A percentile compares a stretch with the other conserved stretches of the same genome.
These are phyloP conservation scores for Colletotrichum sojae DNA, from an alignment of 2,329 filamentous ascomycete genomes.

Conservation along the genomic window DNA sequence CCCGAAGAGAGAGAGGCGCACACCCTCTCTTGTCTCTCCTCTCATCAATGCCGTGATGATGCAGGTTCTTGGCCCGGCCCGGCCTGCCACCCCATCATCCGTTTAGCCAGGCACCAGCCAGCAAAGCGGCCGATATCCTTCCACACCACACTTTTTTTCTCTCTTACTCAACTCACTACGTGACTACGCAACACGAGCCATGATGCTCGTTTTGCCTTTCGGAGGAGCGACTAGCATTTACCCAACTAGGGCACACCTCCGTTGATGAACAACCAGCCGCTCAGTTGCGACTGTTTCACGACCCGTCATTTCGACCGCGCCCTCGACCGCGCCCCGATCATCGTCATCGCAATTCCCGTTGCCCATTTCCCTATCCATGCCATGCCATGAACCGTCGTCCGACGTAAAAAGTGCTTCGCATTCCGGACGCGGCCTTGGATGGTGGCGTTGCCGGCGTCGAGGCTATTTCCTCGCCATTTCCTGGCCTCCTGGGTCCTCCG, in stretches of 20 bases:
- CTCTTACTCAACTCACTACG: too few species aligned
- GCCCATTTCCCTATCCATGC: neutral
- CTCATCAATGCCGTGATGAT: constrained; percentile 1
- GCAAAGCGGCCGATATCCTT: neutral
- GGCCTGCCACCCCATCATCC: constrained; percentile 15
- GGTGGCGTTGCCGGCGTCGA: constrained; percentile 13
- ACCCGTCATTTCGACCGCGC: constrained; percentile 21
- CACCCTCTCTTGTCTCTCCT: neutral
- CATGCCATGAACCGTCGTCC: neutral
- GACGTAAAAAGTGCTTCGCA: neutral
- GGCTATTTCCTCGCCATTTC: neutral
- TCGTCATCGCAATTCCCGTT: constrained; percentile 18
- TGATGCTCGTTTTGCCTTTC: constrained; percentile 34
- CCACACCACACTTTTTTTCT: neutral
- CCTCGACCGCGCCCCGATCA: constrained; percentile 26
- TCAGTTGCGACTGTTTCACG: constrained; percentile 33
- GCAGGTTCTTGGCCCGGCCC: constrained; percentile 19
- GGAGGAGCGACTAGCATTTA: constrained; percentile 29
- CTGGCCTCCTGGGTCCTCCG: neutral
- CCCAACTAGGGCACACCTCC: constrained; percentile 35
- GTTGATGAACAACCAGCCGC: constrained; percentile 22
- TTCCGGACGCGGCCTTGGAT: constrained; percentile 7
- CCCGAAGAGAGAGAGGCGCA: neutral
- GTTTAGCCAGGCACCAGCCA: constrained; percentile 13
- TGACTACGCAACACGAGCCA: neutral